Conservation (phyloP, 1,139 yeast species). For the Diutina catenulata region DNA sequence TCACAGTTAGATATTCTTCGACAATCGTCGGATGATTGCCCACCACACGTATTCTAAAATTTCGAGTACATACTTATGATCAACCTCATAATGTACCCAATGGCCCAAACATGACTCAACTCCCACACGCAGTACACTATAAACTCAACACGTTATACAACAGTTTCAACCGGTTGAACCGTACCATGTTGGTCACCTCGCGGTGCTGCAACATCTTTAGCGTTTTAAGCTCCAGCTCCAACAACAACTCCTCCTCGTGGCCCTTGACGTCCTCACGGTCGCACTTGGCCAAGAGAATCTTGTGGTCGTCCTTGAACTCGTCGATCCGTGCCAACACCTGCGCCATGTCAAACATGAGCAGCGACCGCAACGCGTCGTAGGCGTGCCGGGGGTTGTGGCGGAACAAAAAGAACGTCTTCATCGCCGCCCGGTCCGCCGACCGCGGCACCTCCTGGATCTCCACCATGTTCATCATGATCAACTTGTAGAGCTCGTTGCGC, state of each 20-base stretch:
- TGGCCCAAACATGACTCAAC: too few relatives aligned
- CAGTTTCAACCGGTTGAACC: conserved; percentile 41
- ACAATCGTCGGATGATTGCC: too few relatives aligned
- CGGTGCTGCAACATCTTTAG: conserved; percentile 47
- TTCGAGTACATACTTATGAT: too few relatives aligned
- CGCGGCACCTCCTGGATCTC: conserved; percentile 90
- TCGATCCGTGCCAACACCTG: conserved; percentile 46
- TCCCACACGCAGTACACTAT: too few relatives aligned
- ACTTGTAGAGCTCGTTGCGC: conserved; percentile 46
- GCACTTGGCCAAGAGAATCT: conserved; percentile 63
- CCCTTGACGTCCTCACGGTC: conserved; percentile 87
- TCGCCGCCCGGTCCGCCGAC: conserved; percentile 85
- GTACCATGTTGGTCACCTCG: conserved; percentile 42
- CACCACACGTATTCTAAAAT: too few relatives aligned
- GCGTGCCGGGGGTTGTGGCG: conserved; percentile 45
- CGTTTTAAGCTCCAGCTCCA: conserved; percentile 66
- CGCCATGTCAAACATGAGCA: conserved; percentile 37
- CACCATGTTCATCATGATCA: conserved; percentile 46
- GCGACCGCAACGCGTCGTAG: neutral
- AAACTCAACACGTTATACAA: conserved; percentile 17
- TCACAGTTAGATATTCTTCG: too few relatives aligned
- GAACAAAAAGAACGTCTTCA: conserved; percentile 76
- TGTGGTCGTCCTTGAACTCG: conserved; percentile 47
- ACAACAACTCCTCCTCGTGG: conserved; percentile 59
- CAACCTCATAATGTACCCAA: too few relatives aligned